Evolutionary conservation across 2,329 filamentous ascomycete genomes (phyloP).

Genomic region (Diaporthe aspalathi): DNA sequence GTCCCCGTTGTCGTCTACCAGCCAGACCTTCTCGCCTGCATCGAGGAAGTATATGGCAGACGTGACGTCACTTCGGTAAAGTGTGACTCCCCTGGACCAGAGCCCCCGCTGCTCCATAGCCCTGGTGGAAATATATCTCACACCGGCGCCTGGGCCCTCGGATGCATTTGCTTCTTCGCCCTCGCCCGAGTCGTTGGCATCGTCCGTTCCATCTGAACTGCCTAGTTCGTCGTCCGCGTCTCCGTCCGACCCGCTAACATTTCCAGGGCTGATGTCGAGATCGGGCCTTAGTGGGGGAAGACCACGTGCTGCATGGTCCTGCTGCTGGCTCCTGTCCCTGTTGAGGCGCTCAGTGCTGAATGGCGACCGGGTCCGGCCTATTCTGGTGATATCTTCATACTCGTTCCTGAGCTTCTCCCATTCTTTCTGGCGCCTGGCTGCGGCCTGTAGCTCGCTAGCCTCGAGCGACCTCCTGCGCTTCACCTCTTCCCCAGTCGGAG

Average conservation of each 20-base stretch:
- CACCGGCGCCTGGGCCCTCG: not conserved
- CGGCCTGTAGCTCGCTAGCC: not conserved
- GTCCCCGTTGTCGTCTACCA: conserved; percentile 4
- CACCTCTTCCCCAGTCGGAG: too few relatives aligned
- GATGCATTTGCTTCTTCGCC: not conserved
- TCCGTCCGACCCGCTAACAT: not conserved
- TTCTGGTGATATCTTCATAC: not conserved
- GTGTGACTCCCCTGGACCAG: not conserved
- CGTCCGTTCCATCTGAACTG: not conserved
- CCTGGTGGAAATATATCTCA: conserved; percentile 11
- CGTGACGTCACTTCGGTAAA: not conserved
- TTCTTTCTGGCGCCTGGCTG: not conserved
- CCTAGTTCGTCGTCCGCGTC: not conserved
- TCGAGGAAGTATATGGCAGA: not conserved
- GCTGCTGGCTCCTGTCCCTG: not conserved
- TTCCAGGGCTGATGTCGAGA: not conserved
- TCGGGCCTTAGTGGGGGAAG: not conserved
- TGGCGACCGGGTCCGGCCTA: too few relatives aligned
- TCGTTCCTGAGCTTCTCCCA: not conserved
- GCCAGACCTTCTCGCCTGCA: not conserved
- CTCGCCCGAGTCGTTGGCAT: not conserved
- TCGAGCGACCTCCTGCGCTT: not conserved
- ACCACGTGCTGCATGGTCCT: not conserved
- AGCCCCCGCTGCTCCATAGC: not conserved
- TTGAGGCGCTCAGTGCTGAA: not conserved